Base-by-base conservation (phyloP, 441 rosid species). In the Kokia cookei region DNA sequence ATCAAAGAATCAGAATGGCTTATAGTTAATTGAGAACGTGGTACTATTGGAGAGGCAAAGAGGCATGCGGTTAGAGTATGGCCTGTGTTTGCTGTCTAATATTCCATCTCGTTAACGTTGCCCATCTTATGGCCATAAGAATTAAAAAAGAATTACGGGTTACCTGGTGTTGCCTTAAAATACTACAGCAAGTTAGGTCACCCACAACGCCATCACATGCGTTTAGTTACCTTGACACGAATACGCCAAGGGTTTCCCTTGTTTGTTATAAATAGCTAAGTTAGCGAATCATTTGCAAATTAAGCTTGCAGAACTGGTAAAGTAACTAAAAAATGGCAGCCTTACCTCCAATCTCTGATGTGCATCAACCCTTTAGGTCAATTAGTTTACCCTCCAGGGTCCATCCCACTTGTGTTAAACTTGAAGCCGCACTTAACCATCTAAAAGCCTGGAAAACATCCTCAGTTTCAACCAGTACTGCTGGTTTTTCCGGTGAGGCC, bases 351-450 rank as follows among this genome's bases (percentile, higher is more conserved):
- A 65, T 76, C 32, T 58, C 76, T 58, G 74, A 75, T 55, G 76
- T 61, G 43, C 86, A 86, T 12, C 81, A 59, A 40, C 91, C 92
- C 14, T 58, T 83, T 71, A 84, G 98, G 76, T 90, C 97, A 60
- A 86, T 88, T 68, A 92, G 96, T 82, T 82, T 94, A 78, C 98
- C 97, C 14, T 83, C 92, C 15, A 89, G 93, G 69, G 43, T 85
- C 17, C 90, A 84, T 54, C 86, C 86, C 19, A 85, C 77, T 82
- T 88, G 84, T 64, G 72, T 86, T 59, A 85, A 90, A 65, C 69
- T 87, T 29, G 85, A 81, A 82, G 73, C 84, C n/a, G 81, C 82
- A 6, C 37, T 91, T 17, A 75, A 54, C 79, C 84, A 81, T 74
- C 80, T 91, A 13, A 85, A 60, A 74, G 60, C 78, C 58, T 84